Conservation (phyloP, 495 filamentous ascomycete species). For the Chlorociboria aeruginascens region DNA sequence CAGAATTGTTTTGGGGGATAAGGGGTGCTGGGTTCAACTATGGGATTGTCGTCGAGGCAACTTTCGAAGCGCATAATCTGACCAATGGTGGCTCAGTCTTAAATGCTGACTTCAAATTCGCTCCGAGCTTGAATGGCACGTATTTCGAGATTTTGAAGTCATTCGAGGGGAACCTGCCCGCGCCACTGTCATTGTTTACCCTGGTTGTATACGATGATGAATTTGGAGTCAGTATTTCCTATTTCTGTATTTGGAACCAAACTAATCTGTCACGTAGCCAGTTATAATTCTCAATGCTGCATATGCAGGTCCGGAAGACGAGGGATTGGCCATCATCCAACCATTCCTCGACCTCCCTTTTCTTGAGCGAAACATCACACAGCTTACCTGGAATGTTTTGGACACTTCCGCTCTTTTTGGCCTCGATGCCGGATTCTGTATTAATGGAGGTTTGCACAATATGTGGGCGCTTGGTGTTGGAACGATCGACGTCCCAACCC, state of each 20-base stretch:
- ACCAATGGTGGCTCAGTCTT: not conserved
- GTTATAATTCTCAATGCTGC: not conserved
- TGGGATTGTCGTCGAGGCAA: conserved; percentile 24
- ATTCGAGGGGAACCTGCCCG: not conserved
- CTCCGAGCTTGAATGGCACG: not conserved
- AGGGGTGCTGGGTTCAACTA: conserved; percentile 37
- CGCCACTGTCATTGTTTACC: not conserved
- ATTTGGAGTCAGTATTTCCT: not conserved
- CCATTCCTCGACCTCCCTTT: not conserved
- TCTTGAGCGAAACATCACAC: not conserved
- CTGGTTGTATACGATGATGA: not conserved
- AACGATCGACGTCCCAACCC: not conserved
- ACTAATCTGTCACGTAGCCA: not conserved
- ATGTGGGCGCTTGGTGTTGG: not conserved
- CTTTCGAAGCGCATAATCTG: conserved; percentile 19
- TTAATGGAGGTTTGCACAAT: not conserved
- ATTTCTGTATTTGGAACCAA: not conserved
- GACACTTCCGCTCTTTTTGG: not conserved
- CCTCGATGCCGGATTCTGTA: not conserved
- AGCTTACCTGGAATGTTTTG: not conserved
- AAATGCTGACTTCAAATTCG: not conserved
- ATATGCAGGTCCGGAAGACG: not conserved
- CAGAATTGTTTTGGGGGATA: conserved; percentile 37
- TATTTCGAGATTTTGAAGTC: not conserved
- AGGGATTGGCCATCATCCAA: not conserved